Evolutionary conservation across 148 eudicot genomes (phyloP), one percentile per base, ranked within the genome.

Genomic region (Gaultheria prostrata): DNA sequence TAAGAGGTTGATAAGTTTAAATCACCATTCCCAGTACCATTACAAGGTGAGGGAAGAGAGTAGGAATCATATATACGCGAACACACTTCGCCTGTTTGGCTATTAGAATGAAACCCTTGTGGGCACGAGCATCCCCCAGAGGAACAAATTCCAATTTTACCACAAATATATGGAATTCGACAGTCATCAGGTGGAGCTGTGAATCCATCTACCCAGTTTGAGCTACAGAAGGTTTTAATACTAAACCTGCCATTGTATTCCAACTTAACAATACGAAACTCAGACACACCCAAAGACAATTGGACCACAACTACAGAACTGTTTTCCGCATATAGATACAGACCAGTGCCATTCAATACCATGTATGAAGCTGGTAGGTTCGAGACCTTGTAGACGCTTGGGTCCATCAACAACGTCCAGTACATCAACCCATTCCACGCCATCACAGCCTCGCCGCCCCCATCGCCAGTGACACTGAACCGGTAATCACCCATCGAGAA

Each of bases 341-440:
- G 82, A 51, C 98, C 95, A 10, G 85, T 88, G 30, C 77, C 83
- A 70, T 92, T 90, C 17, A 93, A 5, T 2, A 6, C 75, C 87
- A 94, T 54, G 85, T 89, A 87, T 17, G 87, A 89, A n/a, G 82
- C 91, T 35, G 70, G 84, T 26, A 78, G 65, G 83, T 88, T 89
- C 1, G 95, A 90, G 86, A 86, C 88, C 54, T 76, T 85, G 48
- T 77, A 83, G 8, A 89, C 89, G 21, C 86, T 82, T 13, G 81
- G 71, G 21, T 83, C 90, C 95, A 90, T 94, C 32, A 92, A 91
- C 69, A 94, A 28, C 80, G 86, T 88, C 93, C 91, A 90, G 46
- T 92, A 92, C 9, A 90, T 85, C 49, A 79, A 84, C n/a, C 88
- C 90, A 76, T 82, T 45, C 95, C 98, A 94, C 84, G 86, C 88